Percentiles rank a stretch among this genome's conserved stretches.
Evolutionary conservation across 495 filamentous ascomycete genomes (phyloP).

Genomic region (Oidiodendron maius): DNA sequence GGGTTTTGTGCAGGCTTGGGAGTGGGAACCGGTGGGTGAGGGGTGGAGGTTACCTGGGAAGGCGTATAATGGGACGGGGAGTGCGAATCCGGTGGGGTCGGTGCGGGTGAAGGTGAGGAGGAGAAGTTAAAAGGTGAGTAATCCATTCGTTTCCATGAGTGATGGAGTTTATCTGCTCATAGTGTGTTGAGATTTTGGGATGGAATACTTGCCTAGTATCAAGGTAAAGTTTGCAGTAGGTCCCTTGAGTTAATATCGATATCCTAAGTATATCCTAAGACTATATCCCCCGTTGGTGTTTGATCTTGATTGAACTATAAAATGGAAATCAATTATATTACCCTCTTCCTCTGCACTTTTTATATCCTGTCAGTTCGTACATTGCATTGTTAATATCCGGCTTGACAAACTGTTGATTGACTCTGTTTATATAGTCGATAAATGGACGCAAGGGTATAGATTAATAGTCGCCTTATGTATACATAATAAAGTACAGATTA

Average conservation of each 20-base stretch:
- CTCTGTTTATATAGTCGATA: background rate
- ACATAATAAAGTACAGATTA: background rate
- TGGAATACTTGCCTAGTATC: background rate
- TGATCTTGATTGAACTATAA: too few species aligned
- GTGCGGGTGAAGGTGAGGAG: background rate
- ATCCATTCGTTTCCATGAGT: too few species aligned
- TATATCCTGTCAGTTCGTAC: too few species aligned
- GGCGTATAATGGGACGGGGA: background rate
- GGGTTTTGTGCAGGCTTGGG: background rate
- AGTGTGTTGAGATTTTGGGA: background rate
- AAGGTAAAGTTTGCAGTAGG: background rate
- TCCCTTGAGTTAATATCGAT: background rate
- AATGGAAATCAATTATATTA: too few species aligned
- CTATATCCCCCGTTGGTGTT: background rate
- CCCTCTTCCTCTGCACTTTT: too few species aligned
- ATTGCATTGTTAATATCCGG: too few species aligned
- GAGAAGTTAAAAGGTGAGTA: background rate
- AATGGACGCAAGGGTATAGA: background rate
- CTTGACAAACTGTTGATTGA: too few species aligned
- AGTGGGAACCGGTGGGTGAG: background rate
- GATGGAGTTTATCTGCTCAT: too few species aligned
- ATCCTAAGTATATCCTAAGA: background rate
- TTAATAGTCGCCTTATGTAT: background rate
- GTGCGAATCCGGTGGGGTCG: conserved; percentile 1
- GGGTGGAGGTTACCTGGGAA: background rate